Base-by-base conservation (phyloP, 192 early-diverging fungal species). In the Linnemannia elongata region DNA sequence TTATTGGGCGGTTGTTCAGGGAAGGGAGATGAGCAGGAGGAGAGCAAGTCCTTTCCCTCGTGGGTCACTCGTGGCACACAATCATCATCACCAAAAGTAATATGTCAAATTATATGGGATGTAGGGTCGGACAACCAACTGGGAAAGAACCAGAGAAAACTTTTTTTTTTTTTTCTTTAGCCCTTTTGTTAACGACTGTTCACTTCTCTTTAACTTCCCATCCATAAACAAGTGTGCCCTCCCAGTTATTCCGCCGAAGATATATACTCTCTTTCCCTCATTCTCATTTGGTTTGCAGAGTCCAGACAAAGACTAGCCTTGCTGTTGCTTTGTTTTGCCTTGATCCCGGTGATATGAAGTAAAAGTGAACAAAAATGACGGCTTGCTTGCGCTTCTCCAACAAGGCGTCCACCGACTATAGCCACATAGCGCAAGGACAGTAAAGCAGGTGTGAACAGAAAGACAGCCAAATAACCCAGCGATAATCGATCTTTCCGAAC, bases 51-150 rank as follows among this genome's bases (percentile, higher is more conserved):
- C 49, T 17, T 57, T 76, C 81, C 69, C 81, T 82, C 75, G 81
- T 72, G 81, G 75, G 30, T 45, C 60, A n/a, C 76, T 74, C 76
- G 82, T 83, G 82, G 82, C 82, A 78, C 77, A 73, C 41, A 41
- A 49, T 47, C 54, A 22, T 66, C 60, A 12, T 33, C 30, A 33
- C 10, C 60, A 10, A 66, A 66, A 9, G 60, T 15, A 66, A 66
- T 66, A 66, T 60, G 57, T n/a, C 57, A 60, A 60, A 60, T 41
- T 24, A 72, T 45, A 45, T 45, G 44, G 42, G 44, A 45, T 27
- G 10, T 1, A 45, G 72, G 0, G 39, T 45, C 41, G 72, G 72
- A 73, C 72, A 73, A 41, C 72, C 39, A 73, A 73, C 41, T 45
- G 72, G 27, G n/a, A 30, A 49, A 73, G 27, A 24, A 27, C 72